Evolutionary conservation across 1,284 basidiomycete species (phyloP).

Genomic region (Cutaneotrichosporon arboriforme): DNA sequence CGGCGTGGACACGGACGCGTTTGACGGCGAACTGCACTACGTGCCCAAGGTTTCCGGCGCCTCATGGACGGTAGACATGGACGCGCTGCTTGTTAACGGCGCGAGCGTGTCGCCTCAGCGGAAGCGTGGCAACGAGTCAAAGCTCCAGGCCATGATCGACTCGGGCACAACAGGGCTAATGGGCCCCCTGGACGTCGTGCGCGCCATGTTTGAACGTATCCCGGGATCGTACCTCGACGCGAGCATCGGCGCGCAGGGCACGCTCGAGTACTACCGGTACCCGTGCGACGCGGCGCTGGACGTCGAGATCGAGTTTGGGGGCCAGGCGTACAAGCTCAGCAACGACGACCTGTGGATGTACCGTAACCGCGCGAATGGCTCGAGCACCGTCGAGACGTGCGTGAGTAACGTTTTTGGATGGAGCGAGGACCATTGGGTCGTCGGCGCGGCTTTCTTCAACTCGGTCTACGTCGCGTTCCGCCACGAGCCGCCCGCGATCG

Average conservation of each 20-base stretch:
- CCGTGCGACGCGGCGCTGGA: conserved; percentile 66
- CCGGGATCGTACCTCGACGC: conserved; percentile 54
- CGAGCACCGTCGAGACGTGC: background rate
- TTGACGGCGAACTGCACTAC: conserved; percentile 72
- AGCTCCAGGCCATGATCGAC: conserved; percentile 47
- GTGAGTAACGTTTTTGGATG: background rate
- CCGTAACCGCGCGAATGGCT: background rate
- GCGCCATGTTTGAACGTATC: conserved; percentile 57
- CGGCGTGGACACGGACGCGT: conserved; percentile 58
- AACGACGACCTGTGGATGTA: background rate
- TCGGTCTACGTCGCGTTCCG: conserved; percentile 84
- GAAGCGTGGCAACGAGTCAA: too few species aligned
- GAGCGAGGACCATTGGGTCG: conserved; percentile 12
- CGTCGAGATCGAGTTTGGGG: conserved; percentile 64
- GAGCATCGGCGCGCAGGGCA: conserved; percentile 62
- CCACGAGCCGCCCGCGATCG: conserved; percentile 66
- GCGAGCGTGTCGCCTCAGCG: conserved; percentile 12
- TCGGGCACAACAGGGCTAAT: conserved; percentile 88
- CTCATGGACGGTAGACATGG: conserved; percentile 45
- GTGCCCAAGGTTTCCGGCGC: conserved; percentile 47
- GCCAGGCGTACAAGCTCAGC: conserved; percentile 17
- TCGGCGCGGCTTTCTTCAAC: conserved; percentile 55
- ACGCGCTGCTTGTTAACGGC: conserved; percentile 36
- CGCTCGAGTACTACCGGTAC: conserved; percentile 62
- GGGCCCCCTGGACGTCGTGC: conserved; percentile 54